Percentiles rank a stretch among this genome's conserved stretches.
Evolutionary conservation across 139 green algal species (phyloP).

Genomic region (Auxenochlorella pyrenoidosa): DNA sequence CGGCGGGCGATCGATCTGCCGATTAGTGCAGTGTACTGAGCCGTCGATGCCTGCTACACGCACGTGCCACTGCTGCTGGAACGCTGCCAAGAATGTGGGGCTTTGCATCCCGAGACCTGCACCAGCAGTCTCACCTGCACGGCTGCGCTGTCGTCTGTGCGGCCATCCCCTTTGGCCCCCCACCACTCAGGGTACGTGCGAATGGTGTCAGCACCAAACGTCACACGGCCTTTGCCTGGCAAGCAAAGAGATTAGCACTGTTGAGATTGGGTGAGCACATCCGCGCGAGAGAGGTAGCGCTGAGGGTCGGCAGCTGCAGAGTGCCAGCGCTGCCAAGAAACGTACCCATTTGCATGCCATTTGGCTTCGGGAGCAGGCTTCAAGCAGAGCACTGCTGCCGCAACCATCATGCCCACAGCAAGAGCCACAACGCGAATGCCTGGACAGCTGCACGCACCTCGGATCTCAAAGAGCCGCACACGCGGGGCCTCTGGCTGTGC

Average conservation of each 20-base stretch:
- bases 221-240: constrained; percentile 23
- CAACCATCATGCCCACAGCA: not conserved
- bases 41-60: no score
- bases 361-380: no score
- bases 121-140: not conserved
- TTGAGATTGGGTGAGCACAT: not conserved
- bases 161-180: constrained; percentile 25
- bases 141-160: constrained; percentile 8
- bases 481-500: constrained; percentile 43
- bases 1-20: no score
- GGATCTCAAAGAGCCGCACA: constrained; percentile 23
- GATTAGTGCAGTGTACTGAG: no score
- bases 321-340: no score
- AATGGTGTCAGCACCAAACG: constrained; percentile 20
- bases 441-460: not conserved
- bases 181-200: constrained; percentile 40
- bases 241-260: not conserved
- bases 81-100: no score
- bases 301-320: no score
- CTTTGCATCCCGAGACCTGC: no score
- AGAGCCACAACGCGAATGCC: not conserved
- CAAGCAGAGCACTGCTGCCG: not conserved
- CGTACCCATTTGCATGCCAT: no score
- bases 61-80: no score
- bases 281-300: not conserved